A percentile compares a stretch with the other conserved stretches of the same genome.
Conservation (phyloP, 2,329 filamentous ascomycete species). For the Pestalotiopsis sp. region DNA sequence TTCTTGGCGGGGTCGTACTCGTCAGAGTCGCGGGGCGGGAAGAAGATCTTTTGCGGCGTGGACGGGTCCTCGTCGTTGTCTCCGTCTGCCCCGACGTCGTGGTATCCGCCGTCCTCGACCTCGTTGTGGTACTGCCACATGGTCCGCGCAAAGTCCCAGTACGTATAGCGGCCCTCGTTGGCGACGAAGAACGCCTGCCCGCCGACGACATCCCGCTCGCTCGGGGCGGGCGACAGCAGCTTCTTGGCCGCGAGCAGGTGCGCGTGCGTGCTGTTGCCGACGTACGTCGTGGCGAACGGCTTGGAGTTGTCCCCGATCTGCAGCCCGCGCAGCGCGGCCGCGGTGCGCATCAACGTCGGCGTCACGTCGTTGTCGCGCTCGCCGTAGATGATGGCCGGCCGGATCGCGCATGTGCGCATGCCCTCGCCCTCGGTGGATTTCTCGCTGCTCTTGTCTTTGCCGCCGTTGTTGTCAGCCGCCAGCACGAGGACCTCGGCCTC, state of each 20-base stretch:
- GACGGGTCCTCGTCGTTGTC: neutral
- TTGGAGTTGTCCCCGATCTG: slow-evolving; percentile 4
- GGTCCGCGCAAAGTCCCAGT: slow-evolving; percentile 2
- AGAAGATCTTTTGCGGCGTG: neutral
- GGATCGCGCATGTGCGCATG: slow-evolving; percentile 7
- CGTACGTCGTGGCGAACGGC: neutral
- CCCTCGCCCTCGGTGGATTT: neutral
- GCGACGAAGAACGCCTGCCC: slow-evolving; percentile 7
- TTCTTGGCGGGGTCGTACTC: neutral
- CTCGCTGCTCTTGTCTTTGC: neutral
- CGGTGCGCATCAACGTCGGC: neutral
- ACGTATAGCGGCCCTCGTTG: neutral
- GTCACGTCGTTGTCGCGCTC: slow-evolving; percentile 11
- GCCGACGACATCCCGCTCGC: neutral
- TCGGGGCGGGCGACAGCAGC: neutral
- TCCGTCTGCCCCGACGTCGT: neutral
- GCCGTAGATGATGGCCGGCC: neutral
- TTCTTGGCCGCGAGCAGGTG: slow-evolving; percentile 10
- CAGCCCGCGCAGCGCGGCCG: neutral
- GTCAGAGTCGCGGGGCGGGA: neutral
- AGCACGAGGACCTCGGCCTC: neutral
- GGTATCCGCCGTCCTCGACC: neutral
- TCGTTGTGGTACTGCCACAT: neutral
- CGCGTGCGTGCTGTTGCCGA: slow-evolving; percentile 8
- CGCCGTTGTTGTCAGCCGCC: neutral